phyloP scores from a whole-genome alignment of 768 basidiomycete species.

The Coprinellus aureogranulatus region DNA sequence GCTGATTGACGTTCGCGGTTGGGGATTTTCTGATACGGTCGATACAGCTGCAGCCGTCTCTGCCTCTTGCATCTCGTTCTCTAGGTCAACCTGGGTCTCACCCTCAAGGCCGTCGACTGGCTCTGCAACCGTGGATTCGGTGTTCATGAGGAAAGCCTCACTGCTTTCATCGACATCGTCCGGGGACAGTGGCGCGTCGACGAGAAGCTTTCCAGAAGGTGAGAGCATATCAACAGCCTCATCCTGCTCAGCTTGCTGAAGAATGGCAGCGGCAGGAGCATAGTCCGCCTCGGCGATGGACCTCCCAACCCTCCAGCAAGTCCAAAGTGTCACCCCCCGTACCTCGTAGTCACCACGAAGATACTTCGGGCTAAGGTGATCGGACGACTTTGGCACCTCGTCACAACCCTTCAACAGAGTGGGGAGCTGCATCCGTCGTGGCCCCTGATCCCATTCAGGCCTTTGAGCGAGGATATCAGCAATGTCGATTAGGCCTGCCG shows the following conservation, averaged over 20 bases:
- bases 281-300: neutral
- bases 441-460: constrained; percentile 35
- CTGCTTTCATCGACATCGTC: neutral
- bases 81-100: neutral
- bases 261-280: neutral
- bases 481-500: constrained; percentile 27
- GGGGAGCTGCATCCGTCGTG: constrained; percentile 27
- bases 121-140: neutral
- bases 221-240: neutral
- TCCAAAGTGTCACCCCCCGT: constrained; percentile 21
- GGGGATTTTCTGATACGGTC: neutral
- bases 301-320: constrained; percentile 27
- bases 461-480: constrained; percentile 28
- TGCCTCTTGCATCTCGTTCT: neutral
- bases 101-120: neutral
- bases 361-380: constrained; percentile 31
- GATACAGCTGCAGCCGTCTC: neutral
- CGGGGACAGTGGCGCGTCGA: neutral
- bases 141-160: neutral
- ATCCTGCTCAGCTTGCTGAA: neutral
- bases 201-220: neutral
- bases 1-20: neutral
- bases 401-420: constrained; percentile 13
- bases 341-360: constrained; percentile 24
- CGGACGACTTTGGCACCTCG: constrained; percentile 18